These are phyloP conservation scores for Starmerella riodocensis DNA, from an alignment of 805 yeast genomes.

Conservation along the genomic window DNA sequence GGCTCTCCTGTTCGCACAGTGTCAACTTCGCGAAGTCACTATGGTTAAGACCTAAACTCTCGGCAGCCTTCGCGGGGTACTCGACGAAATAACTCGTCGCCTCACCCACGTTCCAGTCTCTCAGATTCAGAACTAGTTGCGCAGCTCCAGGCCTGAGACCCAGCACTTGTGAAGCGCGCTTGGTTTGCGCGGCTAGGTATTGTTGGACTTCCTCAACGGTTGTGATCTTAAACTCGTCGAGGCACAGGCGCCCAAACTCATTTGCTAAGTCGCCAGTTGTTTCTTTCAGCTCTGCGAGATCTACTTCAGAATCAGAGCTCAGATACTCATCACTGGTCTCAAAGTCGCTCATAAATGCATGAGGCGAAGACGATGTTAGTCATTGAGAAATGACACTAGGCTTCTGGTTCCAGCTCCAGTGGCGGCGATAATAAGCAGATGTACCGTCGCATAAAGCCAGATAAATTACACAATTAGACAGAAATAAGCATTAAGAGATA, in stretches of 20 bases:
- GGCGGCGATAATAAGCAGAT: too few species aligned
- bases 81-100: conserved; percentile 6
- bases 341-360: too few species aligned
- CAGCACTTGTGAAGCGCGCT: conserved; percentile 8
- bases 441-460: too few species aligned
- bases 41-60: background rate
- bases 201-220: background rate
- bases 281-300: background rate
- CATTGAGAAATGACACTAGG: too few species aligned
- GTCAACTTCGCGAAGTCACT: conserved; percentile 1
- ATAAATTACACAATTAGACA: too few species aligned
- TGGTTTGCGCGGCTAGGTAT: background rate
- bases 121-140: conserved; percentile 8
- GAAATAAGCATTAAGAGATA: too few species aligned
- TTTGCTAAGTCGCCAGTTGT: background rate
- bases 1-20: too few species aligned
- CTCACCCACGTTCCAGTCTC: conserved; percentile 11
- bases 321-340: too few species aligned
- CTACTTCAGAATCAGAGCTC: background rate
- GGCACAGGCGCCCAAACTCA: background rate
- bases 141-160: conserved; percentile 1
- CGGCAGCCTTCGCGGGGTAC: conserved; percentile 4
- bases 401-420: too few species aligned
- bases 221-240: background rate
- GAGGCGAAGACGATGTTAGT: too few species aligned